phyloP scores from a whole-genome alignment of 2,329 filamentous ascomycete species.

The Monosporascus sp. region DNA sequence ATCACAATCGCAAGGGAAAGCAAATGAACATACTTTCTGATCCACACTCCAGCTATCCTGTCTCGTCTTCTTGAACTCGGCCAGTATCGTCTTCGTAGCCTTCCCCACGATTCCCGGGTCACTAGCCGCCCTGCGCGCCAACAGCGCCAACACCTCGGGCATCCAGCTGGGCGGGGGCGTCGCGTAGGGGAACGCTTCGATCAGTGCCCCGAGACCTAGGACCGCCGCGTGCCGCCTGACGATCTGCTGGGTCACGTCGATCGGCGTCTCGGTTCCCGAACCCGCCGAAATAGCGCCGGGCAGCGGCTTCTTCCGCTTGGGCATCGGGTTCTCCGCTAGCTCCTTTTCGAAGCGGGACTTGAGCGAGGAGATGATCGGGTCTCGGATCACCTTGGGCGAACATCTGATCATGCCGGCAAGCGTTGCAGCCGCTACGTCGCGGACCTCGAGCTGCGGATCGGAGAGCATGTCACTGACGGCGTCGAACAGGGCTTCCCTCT shows the following conservation, averaged over 20 bases:
- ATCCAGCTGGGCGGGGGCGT: slow-evolving; percentile 92
- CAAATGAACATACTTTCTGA: slow-evolving; percentile 71
- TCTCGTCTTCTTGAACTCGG: slow-evolving; percentile 98
- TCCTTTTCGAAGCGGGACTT: slow-evolving; percentile 74
- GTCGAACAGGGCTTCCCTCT: slow-evolving; percentile 78
- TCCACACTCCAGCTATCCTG: slow-evolving; percentile 99
- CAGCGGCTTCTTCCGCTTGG: slow-evolving; percentile 57
- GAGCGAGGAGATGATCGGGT: slow-evolving; percentile 69
- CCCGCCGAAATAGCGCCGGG: neutral
- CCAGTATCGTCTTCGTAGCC: slow-evolving; percentile 87
- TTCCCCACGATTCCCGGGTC: slow-evolving; percentile 92
- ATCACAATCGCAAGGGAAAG: neutral
- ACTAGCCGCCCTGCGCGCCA: slow-evolving; percentile 79
- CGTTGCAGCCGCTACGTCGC: slow-evolving; percentile 86
- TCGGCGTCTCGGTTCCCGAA: slow-evolving; percentile 60
- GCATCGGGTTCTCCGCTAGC: slow-evolving; percentile 80
- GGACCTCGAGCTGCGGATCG: slow-evolving; percentile 88
- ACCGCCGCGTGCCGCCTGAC: slow-evolving; percentile 86
- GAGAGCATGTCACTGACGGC: slow-evolving; percentile 95
- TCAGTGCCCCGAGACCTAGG: slow-evolving; percentile 80
- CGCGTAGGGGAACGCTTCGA: slow-evolving; percentile 94
- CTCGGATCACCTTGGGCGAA: slow-evolving; percentile 75
- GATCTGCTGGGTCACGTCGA: slow-evolving; percentile 70
- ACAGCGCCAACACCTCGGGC: slow-evolving; percentile 80
- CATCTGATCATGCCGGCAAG: slow-evolving; percentile 97